phyloP scores from a whole-genome alignment of 2,329 filamentous ascomycete species.

The Botrytis aclada region DNA sequence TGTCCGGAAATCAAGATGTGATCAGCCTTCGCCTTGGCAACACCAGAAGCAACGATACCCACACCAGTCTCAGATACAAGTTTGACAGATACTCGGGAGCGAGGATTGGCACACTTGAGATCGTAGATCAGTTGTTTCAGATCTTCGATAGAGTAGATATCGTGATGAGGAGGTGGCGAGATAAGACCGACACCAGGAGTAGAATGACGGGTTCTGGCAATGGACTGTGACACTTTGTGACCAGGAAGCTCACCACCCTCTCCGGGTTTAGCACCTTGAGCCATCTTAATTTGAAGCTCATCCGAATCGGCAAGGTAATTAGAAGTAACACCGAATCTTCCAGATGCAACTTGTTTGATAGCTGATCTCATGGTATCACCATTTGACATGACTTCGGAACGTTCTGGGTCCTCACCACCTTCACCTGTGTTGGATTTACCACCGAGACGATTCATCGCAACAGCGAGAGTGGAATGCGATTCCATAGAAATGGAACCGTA shows the following conservation, averaged over 20 bases:
- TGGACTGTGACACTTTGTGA: constrained; percentile 93
- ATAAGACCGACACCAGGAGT: constrained; percentile 95
- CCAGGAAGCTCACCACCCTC: constrained; percentile 96
- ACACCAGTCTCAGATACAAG: constrained; percentile 97
- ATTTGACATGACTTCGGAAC: constrained; percentile 80
- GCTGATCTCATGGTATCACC: constrained; percentile 96
- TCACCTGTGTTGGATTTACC: constrained; percentile 98
- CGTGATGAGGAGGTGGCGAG: constrained; percentile 92
- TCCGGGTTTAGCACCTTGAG: constrained; percentile 94
- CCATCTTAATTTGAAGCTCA: constrained; percentile 99
- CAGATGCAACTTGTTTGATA: constrained; percentile 96
- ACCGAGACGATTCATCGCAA: constrained; percentile 94
- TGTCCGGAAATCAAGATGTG: constrained; percentile 97
- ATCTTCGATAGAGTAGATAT: constrained; percentile 98
- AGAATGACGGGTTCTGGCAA: constrained; percentile 91
- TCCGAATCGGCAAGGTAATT: constrained; percentile 93
- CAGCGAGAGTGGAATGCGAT: constrained; percentile 89
- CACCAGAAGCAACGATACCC: constrained; percentile 94
- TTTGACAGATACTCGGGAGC: constrained; percentile 91
- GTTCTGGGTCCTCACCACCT: constrained; percentile 92
- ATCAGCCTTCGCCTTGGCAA: constrained; percentile 95
- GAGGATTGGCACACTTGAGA: constrained; percentile 91
- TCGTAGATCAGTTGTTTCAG: constrained; percentile 97
- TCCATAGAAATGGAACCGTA: constrained; percentile 99
- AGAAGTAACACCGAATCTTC: constrained; percentile 92